Base-by-base conservation (phyloP, 345 rosid genomes). In the Dovyalis caffra region DNA sequence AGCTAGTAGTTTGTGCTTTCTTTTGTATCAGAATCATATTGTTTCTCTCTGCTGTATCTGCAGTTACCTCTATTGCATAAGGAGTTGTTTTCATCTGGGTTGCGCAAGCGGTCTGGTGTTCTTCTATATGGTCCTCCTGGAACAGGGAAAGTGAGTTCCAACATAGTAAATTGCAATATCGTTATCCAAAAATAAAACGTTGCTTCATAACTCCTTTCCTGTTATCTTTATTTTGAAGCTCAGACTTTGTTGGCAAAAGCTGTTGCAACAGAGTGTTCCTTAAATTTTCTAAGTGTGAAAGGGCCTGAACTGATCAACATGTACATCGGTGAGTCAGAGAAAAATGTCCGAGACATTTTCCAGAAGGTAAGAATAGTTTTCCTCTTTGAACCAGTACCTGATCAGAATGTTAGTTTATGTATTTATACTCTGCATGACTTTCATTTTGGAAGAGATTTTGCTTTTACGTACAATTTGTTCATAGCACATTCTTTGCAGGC, bases 61-160 rank as follows among this genome's bases (percentile, higher is more conserved):
- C 86, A 93, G 88, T 78, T 95, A 82, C 98, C 99, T 75, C 90
- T 93, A 67, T 85, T 93, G 85, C 99, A 93, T 80, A 93, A 91
- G 86, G 96, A 91, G 85, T 84, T 95, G 35, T 95, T 95, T 84
- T 93, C 98, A 31, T 89, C 96, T 64, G 97, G 99, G 65, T 79
- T 95, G 80, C 98, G 99, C 40, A 93, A 95, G 85, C 98, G 97
- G 45, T 95, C 98, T 78, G 99, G 98, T 81, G 97, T 90, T 71
- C 97, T 95, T 84, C 88, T 95, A 40, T 91, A 95, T 81, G 99
- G 99, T 66, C 99, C 99, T 85, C 99, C 98, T 53, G 99, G 98
- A 83, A 92, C 98, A 11, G 99, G 99, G 71, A 92, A 95, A 83
- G 99, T 95, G 79, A 68, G 88, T 71, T 62, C 20, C 38, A 66